These are phyloP conservation scores for Colletotrichum chlorophyti DNA, from an alignment of 2,329 filamentous ascomycete species.

Conservation along the genomic window DNA sequence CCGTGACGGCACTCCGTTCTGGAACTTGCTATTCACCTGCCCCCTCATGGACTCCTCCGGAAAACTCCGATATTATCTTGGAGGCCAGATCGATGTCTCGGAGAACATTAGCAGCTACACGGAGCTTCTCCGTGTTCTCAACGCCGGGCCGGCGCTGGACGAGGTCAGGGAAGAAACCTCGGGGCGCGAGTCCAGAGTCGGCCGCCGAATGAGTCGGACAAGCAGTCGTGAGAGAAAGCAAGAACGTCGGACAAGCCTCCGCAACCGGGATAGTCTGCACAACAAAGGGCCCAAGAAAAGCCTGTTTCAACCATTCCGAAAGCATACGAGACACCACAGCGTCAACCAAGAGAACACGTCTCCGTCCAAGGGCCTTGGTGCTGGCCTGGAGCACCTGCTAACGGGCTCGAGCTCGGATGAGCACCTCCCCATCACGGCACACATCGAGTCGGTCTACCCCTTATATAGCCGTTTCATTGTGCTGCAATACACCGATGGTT, in stretches of 20 bases:
- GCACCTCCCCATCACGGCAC: not conserved
- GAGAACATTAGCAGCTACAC: constrained; percentile 56
- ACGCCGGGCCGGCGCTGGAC: constrained; percentile 36
- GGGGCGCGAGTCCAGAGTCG: constrained; percentile 13
- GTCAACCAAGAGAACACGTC: constrained; percentile 12
- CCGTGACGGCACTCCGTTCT: constrained; percentile 59
- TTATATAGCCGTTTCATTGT: constrained; percentile 42
- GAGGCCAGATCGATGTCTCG: constrained; percentile 64
- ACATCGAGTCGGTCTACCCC: constrained; percentile 24
- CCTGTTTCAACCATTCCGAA: constrained; percentile 43
- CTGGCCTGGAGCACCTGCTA: constrained; percentile 1
- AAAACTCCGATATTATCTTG: constrained; percentile 58
- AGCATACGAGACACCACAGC: constrained; percentile 29
- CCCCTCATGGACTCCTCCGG: constrained; percentile 57
- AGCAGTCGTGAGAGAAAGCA: constrained; percentile 24
- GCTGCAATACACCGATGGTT: constrained; percentile 35
- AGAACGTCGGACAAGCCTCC: constrained; percentile 24
- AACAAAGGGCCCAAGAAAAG: constrained; percentile 36
- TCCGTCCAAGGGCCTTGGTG: constrained; percentile 1
- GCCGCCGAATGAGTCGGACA: constrained; percentile 19
- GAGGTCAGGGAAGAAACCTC: constrained; percentile 6
- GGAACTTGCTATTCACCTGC: constrained; percentile 62
- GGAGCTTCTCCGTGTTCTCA: constrained; percentile 59
- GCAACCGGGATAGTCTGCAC: constrained; percentile 22
- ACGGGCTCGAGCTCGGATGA: not conserved